Percentiles rank a stretch among this genome's conserved stretches.
phyloP scores from a whole-genome alignment of 106 monocot genomes.

The Triglochin maritima region DNA sequence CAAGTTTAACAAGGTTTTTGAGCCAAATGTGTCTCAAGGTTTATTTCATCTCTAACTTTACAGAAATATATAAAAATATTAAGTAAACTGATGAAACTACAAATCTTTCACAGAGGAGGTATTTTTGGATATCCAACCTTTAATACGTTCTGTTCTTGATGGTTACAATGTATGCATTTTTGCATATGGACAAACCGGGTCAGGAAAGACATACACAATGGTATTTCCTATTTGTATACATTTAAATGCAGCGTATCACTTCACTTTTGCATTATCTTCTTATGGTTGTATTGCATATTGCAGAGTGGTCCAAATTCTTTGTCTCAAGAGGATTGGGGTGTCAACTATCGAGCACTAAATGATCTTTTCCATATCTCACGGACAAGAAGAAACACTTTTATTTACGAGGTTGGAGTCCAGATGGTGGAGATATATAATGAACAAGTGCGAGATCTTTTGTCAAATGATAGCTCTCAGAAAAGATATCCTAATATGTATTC shows the following conservation, averaged over 20 bases:
- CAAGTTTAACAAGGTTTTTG: conserved; percentile 86
- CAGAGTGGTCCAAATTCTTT: conserved; percentile 72
- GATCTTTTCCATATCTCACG: conserved; percentile 77
- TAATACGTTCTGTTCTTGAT: conserved; percentile 90
- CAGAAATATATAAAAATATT: background rate
- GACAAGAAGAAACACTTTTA: conserved; percentile 45
- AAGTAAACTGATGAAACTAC: background rate
- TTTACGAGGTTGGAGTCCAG: conserved; percentile 79
- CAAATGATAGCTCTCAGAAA: conserved; percentile 47
- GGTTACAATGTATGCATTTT: conserved; percentile 97
- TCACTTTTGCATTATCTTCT: background rate
- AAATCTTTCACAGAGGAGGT: conserved; percentile 47
- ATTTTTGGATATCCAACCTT: conserved; percentile 74
- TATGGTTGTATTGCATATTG: background rate
- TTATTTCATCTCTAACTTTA: conserved; percentile 2
- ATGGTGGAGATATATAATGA: conserved; percentile 99
- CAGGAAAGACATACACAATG: conserved; percentile 98
- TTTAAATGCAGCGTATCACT: background rate
- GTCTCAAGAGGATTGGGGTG: conserved; percentile 77
- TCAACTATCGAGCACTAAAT: conserved; percentile 79
- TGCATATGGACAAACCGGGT: conserved; percentile 99
- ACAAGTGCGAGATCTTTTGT: conserved; percentile 96
- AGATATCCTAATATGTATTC: conserved; percentile 57
- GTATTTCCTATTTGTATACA: conserved; percentile 13
- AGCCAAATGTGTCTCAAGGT: conserved; percentile 77